A percentile compares a stretch with the other conserved stretches of the same genome.
Evolutionary conservation across 1,139 yeast genomes (phyloP).

Genomic region (Pichia sp.): DNA sequence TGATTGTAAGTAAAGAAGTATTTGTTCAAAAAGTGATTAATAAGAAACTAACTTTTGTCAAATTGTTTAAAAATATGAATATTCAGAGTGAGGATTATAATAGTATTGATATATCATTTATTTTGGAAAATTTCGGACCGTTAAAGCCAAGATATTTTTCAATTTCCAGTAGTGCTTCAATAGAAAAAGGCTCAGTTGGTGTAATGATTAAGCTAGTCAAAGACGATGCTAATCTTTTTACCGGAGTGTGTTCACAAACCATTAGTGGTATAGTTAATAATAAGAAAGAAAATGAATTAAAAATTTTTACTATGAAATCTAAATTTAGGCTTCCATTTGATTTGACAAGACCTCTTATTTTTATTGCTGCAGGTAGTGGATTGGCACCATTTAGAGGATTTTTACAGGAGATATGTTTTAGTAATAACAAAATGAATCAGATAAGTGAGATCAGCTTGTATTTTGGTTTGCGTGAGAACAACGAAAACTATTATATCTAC

Average conservation of each 20-base stretch:
- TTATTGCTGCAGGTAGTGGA: slow-evolving; percentile 98
- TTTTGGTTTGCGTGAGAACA: slow-evolving; percentile 71
- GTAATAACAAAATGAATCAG: slow-evolving; percentile 21
- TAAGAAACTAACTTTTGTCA: slow-evolving; percentile 62
- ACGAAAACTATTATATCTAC: slow-evolving; percentile 45
- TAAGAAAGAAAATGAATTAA: slow-evolving; percentile 51
- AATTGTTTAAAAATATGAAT: slow-evolving; percentile 57
- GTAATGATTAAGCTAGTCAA: slow-evolving; percentile 64
- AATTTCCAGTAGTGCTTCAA: slow-evolving; percentile 42
- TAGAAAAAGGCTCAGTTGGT: slow-evolving; percentile 36
- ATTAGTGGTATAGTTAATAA: slow-evolving; percentile 59
- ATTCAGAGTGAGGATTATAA: slow-evolving; percentile 48
- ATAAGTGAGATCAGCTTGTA: slow-evolving; percentile 70
- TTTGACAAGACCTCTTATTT: slow-evolving; percentile 70
- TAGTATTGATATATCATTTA: slow-evolving; percentile 72
- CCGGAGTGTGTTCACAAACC: slow-evolving; percentile 86
- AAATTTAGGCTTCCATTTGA: slow-evolving; percentile 85
- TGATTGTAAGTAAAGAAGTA: slow-evolving; percentile 57
- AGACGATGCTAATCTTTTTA: slow-evolving; percentile 38
- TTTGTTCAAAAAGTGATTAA: slow-evolving; percentile 58
- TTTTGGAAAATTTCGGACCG: slow-evolving; percentile 72
- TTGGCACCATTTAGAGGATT: slow-evolving; percentile 96
- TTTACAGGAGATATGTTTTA: slow-evolving; percentile 46
- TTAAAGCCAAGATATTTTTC: slow-evolving; percentile 93
- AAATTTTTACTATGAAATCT: slow-evolving; percentile 87